Conservation (phyloP, 352 stramenopile species). For the Globisporangium uncinulatum region DNA sequence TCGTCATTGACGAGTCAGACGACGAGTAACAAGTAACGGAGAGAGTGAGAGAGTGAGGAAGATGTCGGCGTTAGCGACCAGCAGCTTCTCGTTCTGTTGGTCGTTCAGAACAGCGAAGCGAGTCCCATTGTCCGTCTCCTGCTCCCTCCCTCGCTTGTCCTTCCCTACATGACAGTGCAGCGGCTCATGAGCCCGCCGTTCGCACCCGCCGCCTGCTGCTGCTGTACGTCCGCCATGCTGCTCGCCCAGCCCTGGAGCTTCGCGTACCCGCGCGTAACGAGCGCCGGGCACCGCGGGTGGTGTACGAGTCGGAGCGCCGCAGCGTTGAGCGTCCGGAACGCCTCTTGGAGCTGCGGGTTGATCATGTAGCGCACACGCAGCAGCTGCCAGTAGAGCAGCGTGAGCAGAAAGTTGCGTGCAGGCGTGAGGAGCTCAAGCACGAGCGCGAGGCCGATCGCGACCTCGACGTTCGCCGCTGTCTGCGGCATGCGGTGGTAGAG, state of each 20-base stretch:
- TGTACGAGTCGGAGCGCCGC: constrained; percentile 50
- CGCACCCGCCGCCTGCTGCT: constrained; percentile 31
- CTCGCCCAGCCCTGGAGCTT: constrained; percentile 66
- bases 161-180: constrained; percentile 70
- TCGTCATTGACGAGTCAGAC: constrained; percentile 74
- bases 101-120: not conserved
- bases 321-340: constrained; percentile 67
- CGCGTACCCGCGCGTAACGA: constrained; percentile 46
- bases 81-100: not conserved
- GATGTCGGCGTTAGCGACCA: not conserved
- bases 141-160: not conserved
- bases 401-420: constrained; percentile 79
- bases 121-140: not conserved
- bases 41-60: not conserved
- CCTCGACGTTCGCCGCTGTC: constrained; percentile 72
- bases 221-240: constrained; percentile 59
- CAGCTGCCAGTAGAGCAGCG: constrained; percentile 88
- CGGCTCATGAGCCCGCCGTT: constrained; percentile 31
- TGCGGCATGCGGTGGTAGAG: constrained; percentile 79
- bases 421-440: constrained; percentile 82
- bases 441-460: constrained; percentile 75
- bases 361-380: constrained; percentile 91
- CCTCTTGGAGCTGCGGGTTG: constrained; percentile 78
- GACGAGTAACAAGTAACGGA: constrained; percentile 16
- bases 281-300: constrained; percentile 61